Evolutionary conservation across 2,329 filamentous ascomycete genomes (phyloP), one percentile per base, ranked within the genome.

Genomic region (Fulvia fulva): DNA sequence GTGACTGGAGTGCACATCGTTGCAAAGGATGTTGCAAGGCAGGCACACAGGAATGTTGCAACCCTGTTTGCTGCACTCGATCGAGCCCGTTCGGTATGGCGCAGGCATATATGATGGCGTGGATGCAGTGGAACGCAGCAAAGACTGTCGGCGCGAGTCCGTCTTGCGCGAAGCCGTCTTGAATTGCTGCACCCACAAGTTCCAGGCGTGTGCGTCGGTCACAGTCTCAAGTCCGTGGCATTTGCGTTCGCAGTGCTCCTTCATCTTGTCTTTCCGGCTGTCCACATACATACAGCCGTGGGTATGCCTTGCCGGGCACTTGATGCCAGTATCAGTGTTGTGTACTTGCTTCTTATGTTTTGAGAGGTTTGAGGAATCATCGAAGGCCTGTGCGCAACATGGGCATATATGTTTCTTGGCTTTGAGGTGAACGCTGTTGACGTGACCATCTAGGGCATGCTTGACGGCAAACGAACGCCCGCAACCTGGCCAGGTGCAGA

Each of bases 401-500:
- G 66, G 63, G 53, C 70, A 73, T 47, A 68, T 58, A 58, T 71
- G 71, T 34, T 70, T 70, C 67, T 87, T 88, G 9, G 66, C 63
- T 19, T 68, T 68, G 32, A 66, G 57, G 44, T 85, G 84, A 0
- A 86, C 87, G 32, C 64, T 66, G 66, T 89, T 87, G 65, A 81
- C 80, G 65, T 89, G 87, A 19, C 64, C 64, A 19, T 66, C 64
- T 22, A 87, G 74, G 22, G 86, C 85, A 62, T 84, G 87, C 63
- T 87, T 85, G 61, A 88, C 85, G 53, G 86, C 84, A 67, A 89
- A 89, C 0, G 77, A 75, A 67, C 84, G 85, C 22, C 70, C 73
- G 56, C 70, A 72, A 12, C 60, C 62, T 2, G 65, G 64, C 64
- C 64, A 66, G 28, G 54, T 65, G 68, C 87, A 89, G 43, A 78